Evolutionary conservation across 495 filamentous ascomycete genomes (phyloP), one percentile per base, ranked within the genome.

Genomic region (Penicillium steckii): DNA sequence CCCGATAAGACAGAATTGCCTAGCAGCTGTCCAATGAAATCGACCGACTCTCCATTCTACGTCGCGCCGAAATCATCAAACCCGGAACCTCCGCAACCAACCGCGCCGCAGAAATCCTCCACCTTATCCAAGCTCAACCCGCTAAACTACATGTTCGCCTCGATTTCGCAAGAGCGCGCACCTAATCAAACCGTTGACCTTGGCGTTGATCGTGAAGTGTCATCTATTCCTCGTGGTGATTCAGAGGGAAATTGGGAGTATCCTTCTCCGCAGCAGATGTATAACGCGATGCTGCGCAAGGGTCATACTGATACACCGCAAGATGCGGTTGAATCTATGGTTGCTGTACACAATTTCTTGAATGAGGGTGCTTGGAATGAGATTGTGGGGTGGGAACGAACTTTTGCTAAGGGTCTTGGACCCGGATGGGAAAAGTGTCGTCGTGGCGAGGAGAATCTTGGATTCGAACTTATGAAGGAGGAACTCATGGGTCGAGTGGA

Each of bases 241-340:
- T 52, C 69, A 6, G 74, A 81, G 15, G 84, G 84, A 10, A 94
- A 90, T 61, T 97, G 94, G 94, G 95, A 97, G 68, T 97, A 97
- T 64, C 95, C 94, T 0, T 96, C 91, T 0, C 93, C 95, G 8
- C 95, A 97, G 72, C 94, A 97, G 68, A 97, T 97, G 94, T 97
- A 97, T 74, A 99, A 97, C 63, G 94, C 95, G 0, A 85, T 97
- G 77, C 72, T 95, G 47, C 86, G 95, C 45, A 97, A 99, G 69
- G 94, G 94, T 17, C 90, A 96, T 70, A 92, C 89, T 1, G 91
- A 97, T 62, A 96, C 93, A 0, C 91, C 94, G 40, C 82, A 88
- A 50, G 91, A 92, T 46, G 90, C 90, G 0, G 92, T 98, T n/a
- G 91, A 96, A 71, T 83, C 84, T 46, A 98, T 98, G 94, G 95